Evolutionary conservation across 2,329 filamentous ascomycete species (phyloP).

Genomic region (Trichophaea hybrida): DNA sequence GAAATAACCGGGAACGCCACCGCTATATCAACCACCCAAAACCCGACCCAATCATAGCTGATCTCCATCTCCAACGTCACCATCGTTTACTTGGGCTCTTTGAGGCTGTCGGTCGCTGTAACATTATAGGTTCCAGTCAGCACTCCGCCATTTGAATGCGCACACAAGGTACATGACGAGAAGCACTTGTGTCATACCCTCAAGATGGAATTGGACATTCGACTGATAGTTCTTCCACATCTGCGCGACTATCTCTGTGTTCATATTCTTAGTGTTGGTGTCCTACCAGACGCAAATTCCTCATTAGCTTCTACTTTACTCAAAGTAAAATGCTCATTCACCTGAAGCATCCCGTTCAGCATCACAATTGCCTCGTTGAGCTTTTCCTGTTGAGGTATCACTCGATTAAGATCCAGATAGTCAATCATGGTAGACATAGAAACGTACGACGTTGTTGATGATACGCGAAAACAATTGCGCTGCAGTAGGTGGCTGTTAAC

Average conservation of each 20-base stretch:
- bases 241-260: slow-evolving; percentile 90
- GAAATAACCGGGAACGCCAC: too few species aligned
- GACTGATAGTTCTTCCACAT: slow-evolving; percentile 99
- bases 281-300: slow-evolving; percentile 42
- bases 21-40: background rate
- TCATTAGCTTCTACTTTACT: background rate
- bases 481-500: slow-evolving; percentile 18
- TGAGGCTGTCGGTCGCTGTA: slow-evolving; percentile 66
- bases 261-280: slow-evolving; percentile 98
- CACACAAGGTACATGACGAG: background rate
- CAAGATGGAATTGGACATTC: slow-evolving; percentile 90
- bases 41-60: slow-evolving; percentile 24
- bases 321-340: slow-evolving; percentile 30
- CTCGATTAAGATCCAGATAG: background rate
- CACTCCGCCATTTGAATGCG: background rate
- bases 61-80: background rate
- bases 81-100: slow-evolving; percentile 50
- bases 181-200: slow-evolving; percentile 46
- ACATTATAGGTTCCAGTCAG: background rate
- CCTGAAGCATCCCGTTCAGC: slow-evolving; percentile 83
- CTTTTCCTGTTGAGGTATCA: slow-evolving; percentile 55
- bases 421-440: background rate
- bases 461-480: slow-evolving; percentile 84
- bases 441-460: slow-evolving; percentile 85
- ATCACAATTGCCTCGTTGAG: slow-evolving; percentile 86